Evolutionary conservation across 768 basidiomycete species (phyloP).

Genomic region (Lanmaoa pseudosensibilis): DNA sequence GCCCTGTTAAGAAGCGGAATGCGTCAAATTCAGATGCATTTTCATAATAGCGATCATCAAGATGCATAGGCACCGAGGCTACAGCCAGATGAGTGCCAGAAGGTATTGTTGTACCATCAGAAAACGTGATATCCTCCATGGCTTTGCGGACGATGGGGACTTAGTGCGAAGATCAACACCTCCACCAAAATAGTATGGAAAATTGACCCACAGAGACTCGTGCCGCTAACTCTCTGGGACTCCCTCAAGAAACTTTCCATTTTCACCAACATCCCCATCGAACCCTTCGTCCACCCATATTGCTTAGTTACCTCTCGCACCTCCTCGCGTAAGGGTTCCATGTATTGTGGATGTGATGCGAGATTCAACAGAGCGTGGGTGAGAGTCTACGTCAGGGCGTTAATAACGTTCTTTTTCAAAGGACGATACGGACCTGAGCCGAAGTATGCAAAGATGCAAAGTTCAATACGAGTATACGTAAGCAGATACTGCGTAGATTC

Average conservation of each 20-base stretch:
- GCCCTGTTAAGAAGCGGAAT: conserved; percentile 39
- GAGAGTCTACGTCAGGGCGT: conserved; percentile 28
- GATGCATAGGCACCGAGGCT: conserved; percentile 35
- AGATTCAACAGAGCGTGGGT: conserved; percentile 42
- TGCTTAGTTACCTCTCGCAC: conserved; percentile 30
- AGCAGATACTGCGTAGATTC: conserved; percentile 30
- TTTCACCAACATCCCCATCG: conserved; percentile 36
- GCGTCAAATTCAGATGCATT: conserved; percentile 43
- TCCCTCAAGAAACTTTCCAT: conserved; percentile 48
- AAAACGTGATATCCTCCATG: conserved; percentile 34
- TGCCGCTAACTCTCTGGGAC: conserved; percentile 37
- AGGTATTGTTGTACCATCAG: conserved; percentile 39
- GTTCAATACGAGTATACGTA: conserved; percentile 40
- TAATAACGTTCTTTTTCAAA: background rate
- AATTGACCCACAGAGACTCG: conserved; percentile 32
- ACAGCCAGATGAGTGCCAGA: conserved; percentile 39
- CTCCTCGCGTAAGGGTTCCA: conserved; percentile 43
- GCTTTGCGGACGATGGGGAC: conserved; percentile 36
- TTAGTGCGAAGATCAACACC: conserved; percentile 14
- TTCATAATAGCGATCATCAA: conserved; percentile 43
- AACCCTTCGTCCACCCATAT: conserved; percentile 36
- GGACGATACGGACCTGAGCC: conserved; percentile 27
- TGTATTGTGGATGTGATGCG: conserved; percentile 40
- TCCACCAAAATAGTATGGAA: background rate
- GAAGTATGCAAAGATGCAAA: conserved; percentile 39